Evolutionary conservation across 2,329 filamentous ascomycete genomes (phyloP), one percentile per base, ranked within the genome.

Genomic region (Nemania abortiva): DNA sequence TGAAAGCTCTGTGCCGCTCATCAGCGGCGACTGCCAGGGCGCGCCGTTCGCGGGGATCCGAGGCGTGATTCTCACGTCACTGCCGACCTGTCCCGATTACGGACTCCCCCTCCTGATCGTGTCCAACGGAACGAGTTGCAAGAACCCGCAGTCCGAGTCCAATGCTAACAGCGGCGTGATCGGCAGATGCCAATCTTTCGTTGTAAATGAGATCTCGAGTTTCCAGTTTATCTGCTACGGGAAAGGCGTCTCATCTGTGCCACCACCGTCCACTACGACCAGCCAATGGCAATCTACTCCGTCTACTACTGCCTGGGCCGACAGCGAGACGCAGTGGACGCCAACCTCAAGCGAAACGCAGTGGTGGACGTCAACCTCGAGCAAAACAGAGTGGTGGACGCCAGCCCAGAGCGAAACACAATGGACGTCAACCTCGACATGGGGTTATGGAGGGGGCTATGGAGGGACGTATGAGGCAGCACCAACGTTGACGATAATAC

Each of bases 181-280:
- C 57, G 42, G 57, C 10, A 34, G 15, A 60, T 60, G 57, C 29
- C 57, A 60, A 60, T 60, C 57, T 22, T 60, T 60, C 27, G 27
- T 15, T 34, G 42, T 60, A 50, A 50, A 31, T 50, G 57, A 60
- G 42, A 60, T 60, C 42, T 49, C 57, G 24, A 50, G 57, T 60
- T 60, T 50, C 27, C 57, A 49, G 57, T 60, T 60, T 60, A 60
- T 60, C 57, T 50, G 42, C 57, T 60, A 60, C 37, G 57, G 57
- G 42, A 60, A 60, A 24, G 42, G 57, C 57, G 42, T 60, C 57
- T 60, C 57, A 50, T 60, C 57, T 22, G 27, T 29, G 47, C 47
- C 47, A 61, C 58, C n/a, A n/a, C 58, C 58, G 52, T 53, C 47
- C 20, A 61, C 47, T 42, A 61, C 31, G 47, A 61, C 47, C 22